Base-by-base conservation (phyloP, 768 basidiomycete genomes). In the Mrakia gelida region DNA sequence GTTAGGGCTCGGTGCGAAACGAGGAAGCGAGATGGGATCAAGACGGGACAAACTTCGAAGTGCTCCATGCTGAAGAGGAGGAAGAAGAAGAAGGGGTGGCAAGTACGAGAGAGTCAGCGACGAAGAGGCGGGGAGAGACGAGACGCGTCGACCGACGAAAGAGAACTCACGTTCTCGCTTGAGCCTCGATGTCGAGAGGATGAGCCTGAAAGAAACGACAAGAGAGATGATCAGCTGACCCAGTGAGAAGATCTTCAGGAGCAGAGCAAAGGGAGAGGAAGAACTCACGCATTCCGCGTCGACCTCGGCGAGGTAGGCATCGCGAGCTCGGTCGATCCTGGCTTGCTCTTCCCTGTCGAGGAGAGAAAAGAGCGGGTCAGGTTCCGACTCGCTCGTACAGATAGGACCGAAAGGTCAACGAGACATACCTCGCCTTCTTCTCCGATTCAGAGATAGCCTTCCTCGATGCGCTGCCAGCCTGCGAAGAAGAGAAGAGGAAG, bases 171-270 rank as follows among this genome's bases (percentile, higher is more conserved):
- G 30, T 49, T 49, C 68, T 75, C 30, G 65, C 41, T 34, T 75
- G 75, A n/a, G 63, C 43, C 32, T 75, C 75, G 38, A 75, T 52
- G 54, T 75, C 75, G 54, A 75, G 65, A 30, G 75, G 67, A 16
- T 54, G 49, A 34, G 49, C 43, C 63, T 75, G 15, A 52, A 21
- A 9, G 45, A 21, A 3, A 45, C 3, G 32, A 13, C 4, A 1
- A 13, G 21, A 52, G 26, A 21, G 15, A 41, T 8, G 2, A 65
- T 49, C 54, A 75, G n/a, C 1, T 28, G 21, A 62, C 15, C 18
- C 18, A 45, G 9, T 10, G 15, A 45, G 49, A 45, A 45, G 15
- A 0, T 26, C 9, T 43, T 32, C n/a, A 23, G 0, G 28, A 54
- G 26, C 30, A 67, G 8, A 43, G 32, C 45, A n/a, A 38, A 5